phyloP scores from a whole-genome alignment of 2,329 filamentous ascomycete genomes.

The Aureobasidium sp. region DNA sequence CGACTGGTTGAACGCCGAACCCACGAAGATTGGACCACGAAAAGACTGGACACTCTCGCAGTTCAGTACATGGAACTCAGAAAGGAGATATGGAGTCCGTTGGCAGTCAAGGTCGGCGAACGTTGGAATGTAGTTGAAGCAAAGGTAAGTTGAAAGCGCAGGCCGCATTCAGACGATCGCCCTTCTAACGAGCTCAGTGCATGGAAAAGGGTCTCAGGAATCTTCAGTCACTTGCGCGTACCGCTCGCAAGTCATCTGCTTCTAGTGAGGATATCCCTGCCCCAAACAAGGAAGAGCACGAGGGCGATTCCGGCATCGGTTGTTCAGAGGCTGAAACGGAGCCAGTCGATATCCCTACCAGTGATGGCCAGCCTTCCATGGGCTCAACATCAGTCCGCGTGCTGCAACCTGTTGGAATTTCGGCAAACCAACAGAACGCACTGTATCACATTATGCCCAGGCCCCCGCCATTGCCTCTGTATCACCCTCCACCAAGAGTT shows the following conservation, averaged over 20 bases:
- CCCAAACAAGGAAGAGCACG: conserved; percentile 32
- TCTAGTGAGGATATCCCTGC: conserved; percentile 33
- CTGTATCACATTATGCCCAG: background rate
- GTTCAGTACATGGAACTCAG: conserved; percentile 72
- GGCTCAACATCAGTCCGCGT: background rate
- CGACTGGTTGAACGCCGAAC: conserved; percentile 67
- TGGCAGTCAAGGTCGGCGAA: conserved; percentile 54
- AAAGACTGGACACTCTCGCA: conserved; percentile 65
- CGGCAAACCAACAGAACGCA: background rate
- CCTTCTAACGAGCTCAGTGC: conserved; percentile 47
- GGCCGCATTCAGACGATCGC: conserved; percentile 26
- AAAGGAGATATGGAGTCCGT: conserved; percentile 70
- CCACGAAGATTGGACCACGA: conserved; percentile 68
- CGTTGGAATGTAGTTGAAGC: conserved; percentile 64
- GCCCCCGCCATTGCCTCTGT: conserved; percentile 23
- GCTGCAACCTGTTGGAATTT: background rate
- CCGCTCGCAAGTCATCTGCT: conserved; percentile 53
- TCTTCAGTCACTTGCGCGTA: conserved; percentile 60
- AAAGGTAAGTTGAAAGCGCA: conserved; percentile 52
- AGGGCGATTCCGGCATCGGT: conserved; percentile 64
- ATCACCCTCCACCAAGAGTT: conserved; percentile 25
- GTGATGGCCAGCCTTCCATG: background rate
- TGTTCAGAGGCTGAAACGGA: conserved; percentile 41
- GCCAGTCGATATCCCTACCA: conserved; percentile 1
- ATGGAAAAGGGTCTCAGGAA: conserved; percentile 80